Conservation (phyloP, 2,329 filamentous ascomycete genomes). For the Aspergillus terreus region DNA sequence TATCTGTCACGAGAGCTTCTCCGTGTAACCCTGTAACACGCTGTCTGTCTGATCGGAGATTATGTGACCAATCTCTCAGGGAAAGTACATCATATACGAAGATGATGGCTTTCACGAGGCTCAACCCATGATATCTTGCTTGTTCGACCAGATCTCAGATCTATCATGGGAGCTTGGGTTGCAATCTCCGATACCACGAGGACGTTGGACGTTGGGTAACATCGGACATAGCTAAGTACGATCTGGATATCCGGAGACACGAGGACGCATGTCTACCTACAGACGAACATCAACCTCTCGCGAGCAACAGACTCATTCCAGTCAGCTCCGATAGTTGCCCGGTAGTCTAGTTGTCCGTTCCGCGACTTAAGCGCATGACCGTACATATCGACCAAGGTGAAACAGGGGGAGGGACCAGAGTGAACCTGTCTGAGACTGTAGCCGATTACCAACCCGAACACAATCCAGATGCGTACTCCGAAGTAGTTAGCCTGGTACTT, state of each 20-base stretch:
- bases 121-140: slow-evolving; percentile 6
- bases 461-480: not conserved
- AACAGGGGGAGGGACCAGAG: not conserved
- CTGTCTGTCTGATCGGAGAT: not conserved
- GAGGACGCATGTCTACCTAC: too few species aligned
- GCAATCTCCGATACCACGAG: slow-evolving; percentile 3
- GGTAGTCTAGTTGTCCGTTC: not conserved
- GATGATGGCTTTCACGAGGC: not conserved
- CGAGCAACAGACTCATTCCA: too few species aligned
- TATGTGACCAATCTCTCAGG: not conserved
- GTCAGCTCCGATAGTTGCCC: too few species aligned
- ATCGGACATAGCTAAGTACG: not conserved
- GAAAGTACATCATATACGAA: not conserved
- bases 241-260: not conserved
- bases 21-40: not conserved
- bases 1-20: slow-evolving; percentile 2
- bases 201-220: slow-evolving; percentile 6
- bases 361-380: not conserved
- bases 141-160: not conserved
- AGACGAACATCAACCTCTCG: too few species aligned
- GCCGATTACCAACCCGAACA: not conserved
- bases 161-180: slow-evolving; percentile 13
- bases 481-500: not conserved
- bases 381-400: not conserved
- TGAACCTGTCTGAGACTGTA: not conserved